Evolutionary conservation across 129 eudicot genomes (phyloP), one percentile per base, ranked within the genome.

Genomic region (Rutidosis leptorrhynchoides): DNA sequence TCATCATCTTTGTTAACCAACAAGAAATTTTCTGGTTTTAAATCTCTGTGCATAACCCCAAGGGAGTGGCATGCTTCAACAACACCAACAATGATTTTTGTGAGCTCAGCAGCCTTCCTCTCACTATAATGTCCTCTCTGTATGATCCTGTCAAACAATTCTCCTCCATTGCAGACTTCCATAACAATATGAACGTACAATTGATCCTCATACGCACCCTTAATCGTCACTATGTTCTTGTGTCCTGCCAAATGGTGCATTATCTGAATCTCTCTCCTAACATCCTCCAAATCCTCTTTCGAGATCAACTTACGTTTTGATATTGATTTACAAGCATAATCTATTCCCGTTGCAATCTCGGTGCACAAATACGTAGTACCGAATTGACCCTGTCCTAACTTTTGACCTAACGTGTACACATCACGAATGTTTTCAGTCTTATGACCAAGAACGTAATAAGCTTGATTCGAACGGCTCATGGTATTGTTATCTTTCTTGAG

Each of bases 231-330:
- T 55, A 91, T 81, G 51, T 91, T 81, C 80, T 83, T 87, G 66
- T 91, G 97, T 35, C 97, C 97, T 29, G 97, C 86, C 72, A 91
- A 68, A 80, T 91, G 97, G 67, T 91, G 97, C 97, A 91, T 91
- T 85, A 91, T 91, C 88, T 91, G 97, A 85, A 91, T 91, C 86
- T 91, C 97, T 70, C 97, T 81, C 79, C 96, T 75, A 63, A 91
- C 97, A 67, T 91, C 97, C 76, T 87, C 94, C 57, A 91, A 81
- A 70, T 91, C 96, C 78, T 85, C 96, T 73, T 60, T 83, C n/a
- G 97, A 81, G 58, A 91, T 91, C 79, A 91, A 52, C 82, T 87
- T 91, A 77, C 97, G 74, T 82, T 91, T 91, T 11, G 96, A 79
- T 49, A 91, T 91, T 21, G 96, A 87, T 73, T 91, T 91, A 58